Evolutionary conservation across 768 basidiomycete species (phyloP), one percentile per base, ranked within the genome.

Genomic region (Cystofilobasidium capitatum): DNA sequence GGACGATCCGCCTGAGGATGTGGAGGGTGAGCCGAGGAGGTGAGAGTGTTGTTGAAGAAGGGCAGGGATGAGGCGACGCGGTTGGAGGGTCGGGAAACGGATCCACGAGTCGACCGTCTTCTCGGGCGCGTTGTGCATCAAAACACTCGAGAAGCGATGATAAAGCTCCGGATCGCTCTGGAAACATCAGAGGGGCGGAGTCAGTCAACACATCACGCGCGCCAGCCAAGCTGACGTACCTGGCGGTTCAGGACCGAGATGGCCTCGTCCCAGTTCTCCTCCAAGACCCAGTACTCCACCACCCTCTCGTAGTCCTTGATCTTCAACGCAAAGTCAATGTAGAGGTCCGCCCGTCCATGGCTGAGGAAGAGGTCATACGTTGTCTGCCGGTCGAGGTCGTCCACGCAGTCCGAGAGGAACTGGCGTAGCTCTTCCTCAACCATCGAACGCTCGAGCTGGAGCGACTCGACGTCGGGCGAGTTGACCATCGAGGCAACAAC

Each of bases 51-150:
- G 66, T 86, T 88, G 75, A 24, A 97, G 81, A 20, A 98, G 80
- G 1, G 94, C 88, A 12, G 96, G 93, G 59, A 98, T 84, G 37
- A 99, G 84, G 12, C 87, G 87, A 12, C 88, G 79, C 26, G 91
- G 88, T 71, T 94, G 86, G 26, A 98, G 80, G 3, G 83, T 78
- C 2, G 86, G 79, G 73, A 90, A 89, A 31, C 88, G 86, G 36
- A 96, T 79, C 91, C 92, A 98, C 0, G 88, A 84, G 74, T 97
- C 92, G 39, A 97, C 87, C 6, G 90, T 89, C 70, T 90, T 89
- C 74, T 88, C 89, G 0, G 96, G 88, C 6, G 84, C 84, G 73
- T 91, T 83, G 13, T 87, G 84, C 80, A 94, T 86, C 33, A 99
- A 83, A 8, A 89, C 86, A 9, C 92, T 82, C 0, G 89, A 88